These are phyloP conservation scores for Bjerkandera adusta DNA, from an alignment of 1,284 basidiomycete genomes.

Conservation along the genomic window DNA sequence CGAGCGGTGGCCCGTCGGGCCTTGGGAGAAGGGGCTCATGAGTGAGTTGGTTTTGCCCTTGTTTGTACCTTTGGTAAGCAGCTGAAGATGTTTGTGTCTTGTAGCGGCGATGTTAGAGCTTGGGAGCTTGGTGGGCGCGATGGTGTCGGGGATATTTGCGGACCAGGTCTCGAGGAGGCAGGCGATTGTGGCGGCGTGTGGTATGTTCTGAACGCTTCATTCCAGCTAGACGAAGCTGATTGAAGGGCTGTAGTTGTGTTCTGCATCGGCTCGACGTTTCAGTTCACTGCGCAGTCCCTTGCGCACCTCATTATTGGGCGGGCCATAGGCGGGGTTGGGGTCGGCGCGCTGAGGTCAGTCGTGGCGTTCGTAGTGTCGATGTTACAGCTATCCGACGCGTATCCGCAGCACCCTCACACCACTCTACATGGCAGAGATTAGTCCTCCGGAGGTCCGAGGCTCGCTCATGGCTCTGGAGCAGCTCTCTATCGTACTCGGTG, in stretches of 20 bases:
- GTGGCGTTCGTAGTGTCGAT: too few relatives aligned
- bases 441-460: conserved; percentile 77
- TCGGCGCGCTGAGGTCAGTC: conserved; percentile 79
- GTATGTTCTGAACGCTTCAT: conserved; percentile 38
- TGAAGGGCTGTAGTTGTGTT: conserved; percentile 62
- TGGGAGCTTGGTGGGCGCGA: conserved; percentile 69
- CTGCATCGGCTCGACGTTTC: conserved; percentile 66
- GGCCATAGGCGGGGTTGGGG: conserved; percentile 74
- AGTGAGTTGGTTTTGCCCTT: conserved; percentile 45
- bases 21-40: conserved; percentile 72
- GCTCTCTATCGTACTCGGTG: conserved; percentile 74
- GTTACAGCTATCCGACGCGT: too few relatives aligned
- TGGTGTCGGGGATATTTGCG: conserved; percentile 63
- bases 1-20: conserved; percentile 60
- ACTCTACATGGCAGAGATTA: conserved; percentile 82
- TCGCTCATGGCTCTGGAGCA: conserved; percentile 80
- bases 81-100: not conserved
- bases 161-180: conserved; percentile 65
- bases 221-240: too few relatives aligned
- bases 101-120: conserved; percentile 76
- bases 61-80: not conserved
- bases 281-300: conserved; percentile 58
- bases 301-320: conserved; percentile 63
- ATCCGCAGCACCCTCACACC: conserved; percentile 67
- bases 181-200: conserved; percentile 65